Evolutionary conservation across 257 asterid genomes (phyloP), one percentile per base, ranked within the genome.

Genomic region (Solanum rostratum): DNA sequence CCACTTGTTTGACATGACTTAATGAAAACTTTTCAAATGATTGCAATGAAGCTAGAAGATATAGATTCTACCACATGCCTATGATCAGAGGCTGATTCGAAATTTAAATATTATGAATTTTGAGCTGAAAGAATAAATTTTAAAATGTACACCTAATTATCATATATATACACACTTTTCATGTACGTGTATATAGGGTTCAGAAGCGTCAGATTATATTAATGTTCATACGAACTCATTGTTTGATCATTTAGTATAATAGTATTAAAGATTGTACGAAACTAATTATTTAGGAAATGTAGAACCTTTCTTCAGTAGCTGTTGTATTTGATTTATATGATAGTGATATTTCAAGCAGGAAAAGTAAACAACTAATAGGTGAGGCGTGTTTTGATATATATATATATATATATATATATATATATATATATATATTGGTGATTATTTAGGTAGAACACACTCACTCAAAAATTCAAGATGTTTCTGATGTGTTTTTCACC

Each of bases 11-110:
- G 63, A 78, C 63, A 78, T 27, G 9, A 81, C 84, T 33, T 54
- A 49, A 76, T 60, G 29, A 55, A 29, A 19, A 79, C 85, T 60
- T 87, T 83, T 84, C 84, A 52, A 82, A 87, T 9, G 37, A 70
- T 14, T 73, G 57, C 57, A 13, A 22, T 22, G 46, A 14, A 13
- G 80, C 10, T 41, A 20, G 33, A 37, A n/a, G 3, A 7, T 12
- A 43, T 24, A 43, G 12, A 5, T 13, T 7, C 6, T 65, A 18
- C 15, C 6, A 14, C 3, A 70, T 39, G 18, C 24, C 10, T 11
- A 0, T 11, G 7, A 3, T 71, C 0, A 12, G 0, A 4, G 1
- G 11, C 7, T 15, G n/a, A 73, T 45, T 45, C 39, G 6, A 1
- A 73, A 73, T 16, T 73, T 8, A 73, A 22, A 73, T 0, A 2